Percentiles rank a stretch among this genome's conserved stretches.
Evolutionary conservation across 176 grass and related monocot species (phyloP).

Genomic region (Musa troglodytarum): DNA sequence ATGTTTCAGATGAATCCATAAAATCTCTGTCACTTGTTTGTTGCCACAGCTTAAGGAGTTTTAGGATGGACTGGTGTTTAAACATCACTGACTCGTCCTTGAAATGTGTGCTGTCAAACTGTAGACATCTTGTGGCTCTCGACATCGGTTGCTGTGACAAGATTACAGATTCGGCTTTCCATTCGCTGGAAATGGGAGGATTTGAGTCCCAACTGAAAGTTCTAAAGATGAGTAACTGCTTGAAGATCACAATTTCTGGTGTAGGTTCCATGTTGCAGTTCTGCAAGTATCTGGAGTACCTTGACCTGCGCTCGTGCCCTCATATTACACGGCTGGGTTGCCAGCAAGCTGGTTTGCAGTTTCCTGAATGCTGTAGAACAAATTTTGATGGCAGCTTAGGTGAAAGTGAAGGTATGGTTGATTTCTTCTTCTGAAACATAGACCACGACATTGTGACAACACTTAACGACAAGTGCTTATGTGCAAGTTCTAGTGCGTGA

Average conservation of each 20-base stretch:
- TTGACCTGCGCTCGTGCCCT: constrained; percentile 66
- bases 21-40: constrained; percentile 44
- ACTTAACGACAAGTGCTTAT: not conserved
- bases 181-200: constrained; percentile 9
- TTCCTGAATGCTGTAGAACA: constrained; percentile 53
- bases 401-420: constrained; percentile 32
- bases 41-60: constrained; percentile 34
- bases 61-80: constrained; percentile 64
- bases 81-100: constrained; percentile 57
- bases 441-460: no score
- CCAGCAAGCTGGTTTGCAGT: constrained; percentile 59
- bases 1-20: constrained; percentile 55
- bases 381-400: constrained; percentile 59
- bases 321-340: constrained; percentile 42
- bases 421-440: constrained; percentile 34
- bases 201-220: constrained; percentile 43
- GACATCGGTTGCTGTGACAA: constrained; percentile 58
- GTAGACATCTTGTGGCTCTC: constrained; percentile 51
- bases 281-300: constrained; percentile 52
- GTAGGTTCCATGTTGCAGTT: constrained; percentile 26
- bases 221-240: constrained; percentile 49
- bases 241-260: constrained; percentile 31
- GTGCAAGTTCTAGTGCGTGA: not conserved
- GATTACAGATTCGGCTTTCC: constrained; percentile 51
- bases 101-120: constrained; percentile 39